A percentile compares a stretch with the other conserved stretches of the same genome.
phyloP scores from a whole-genome alignment of 2,329 filamentous ascomycete species.

The Fusarium graminum region DNA sequence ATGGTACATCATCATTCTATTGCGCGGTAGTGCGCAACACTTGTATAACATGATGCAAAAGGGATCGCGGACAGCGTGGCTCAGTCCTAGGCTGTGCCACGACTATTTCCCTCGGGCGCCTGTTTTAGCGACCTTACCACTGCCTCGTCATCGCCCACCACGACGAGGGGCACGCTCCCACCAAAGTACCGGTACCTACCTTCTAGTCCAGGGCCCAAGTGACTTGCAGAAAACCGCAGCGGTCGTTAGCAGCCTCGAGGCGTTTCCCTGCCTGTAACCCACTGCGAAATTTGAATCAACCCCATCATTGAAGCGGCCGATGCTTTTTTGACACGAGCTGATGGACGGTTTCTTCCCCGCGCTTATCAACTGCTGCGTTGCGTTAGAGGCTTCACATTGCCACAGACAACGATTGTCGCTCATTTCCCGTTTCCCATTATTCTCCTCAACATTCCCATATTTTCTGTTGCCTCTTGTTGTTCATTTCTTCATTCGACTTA shows the following conservation, averaged over 20 bases:
- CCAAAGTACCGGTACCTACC: constrained; percentile 50
- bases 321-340: constrained; percentile 27
- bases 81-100: constrained; percentile 47
- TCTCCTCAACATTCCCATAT: constrained; percentile 29
- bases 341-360: constrained; percentile 37
- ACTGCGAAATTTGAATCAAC: constrained; percentile 13
- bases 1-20: background rate
- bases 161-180: constrained; percentile 46
- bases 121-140: constrained; percentile 43
- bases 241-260: constrained; percentile 29
- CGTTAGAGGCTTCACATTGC: constrained; percentile 34
- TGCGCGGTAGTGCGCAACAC: constrained; percentile 39
- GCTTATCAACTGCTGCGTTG: constrained; percentile 35
- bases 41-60: constrained; percentile 13
- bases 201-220: constrained; percentile 28
- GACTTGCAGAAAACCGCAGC: constrained; percentile 43
- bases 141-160: constrained; percentile 58
- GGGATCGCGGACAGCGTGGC: constrained; percentile 42
- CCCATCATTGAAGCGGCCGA: constrained; percentile 16
- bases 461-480: constrained; percentile 30
- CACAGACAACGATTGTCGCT: constrained; percentile 36
- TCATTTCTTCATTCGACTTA: constrained; percentile 26
- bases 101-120: constrained; percentile 29
- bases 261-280: constrained; percentile 16
- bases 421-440: constrained; percentile 35